These are phyloP conservation scores for Tylopilus intermedius DNA, from an alignment of 768 basidiomycete species.

Conservation along the genomic window DNA sequence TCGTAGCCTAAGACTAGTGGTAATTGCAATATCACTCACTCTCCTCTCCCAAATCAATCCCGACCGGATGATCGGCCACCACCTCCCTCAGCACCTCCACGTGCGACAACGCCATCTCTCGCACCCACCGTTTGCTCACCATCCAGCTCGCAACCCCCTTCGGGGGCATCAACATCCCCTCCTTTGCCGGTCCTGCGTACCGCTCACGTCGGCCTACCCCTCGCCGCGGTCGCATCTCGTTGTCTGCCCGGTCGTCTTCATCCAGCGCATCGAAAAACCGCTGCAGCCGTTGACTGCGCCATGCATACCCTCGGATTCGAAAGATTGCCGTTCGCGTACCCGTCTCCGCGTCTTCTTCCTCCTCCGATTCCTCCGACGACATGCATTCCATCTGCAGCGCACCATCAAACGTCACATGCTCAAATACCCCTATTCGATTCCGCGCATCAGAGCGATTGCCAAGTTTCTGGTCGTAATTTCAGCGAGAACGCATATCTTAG, in stretches of 20 bases:
- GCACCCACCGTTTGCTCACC: constrained; percentile 66
- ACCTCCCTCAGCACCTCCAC: constrained; percentile 46
- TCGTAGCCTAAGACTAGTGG: too few species aligned
- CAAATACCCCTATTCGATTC: constrained; percentile 46
- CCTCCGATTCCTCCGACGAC: constrained; percentile 75
- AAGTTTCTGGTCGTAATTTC: constrained; percentile 46
- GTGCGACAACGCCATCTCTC: constrained; percentile 35
- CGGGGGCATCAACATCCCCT: constrained; percentile 56
- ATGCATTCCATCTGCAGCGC: constrained; percentile 72
- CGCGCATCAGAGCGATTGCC: constrained; percentile 58
- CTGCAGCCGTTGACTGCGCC: constrained; percentile 64
- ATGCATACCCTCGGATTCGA: constrained; percentile 53
- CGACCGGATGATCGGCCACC: constrained; percentile 42
- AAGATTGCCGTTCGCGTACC: constrained; percentile 36
- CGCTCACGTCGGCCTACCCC: constrained; percentile 55
- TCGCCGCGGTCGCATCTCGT: constrained; percentile 47
- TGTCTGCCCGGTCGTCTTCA: constrained; percentile 46
- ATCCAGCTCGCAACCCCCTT: constrained; percentile 66
- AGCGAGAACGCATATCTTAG: background rate
- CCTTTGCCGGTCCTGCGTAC: constrained; percentile 49
- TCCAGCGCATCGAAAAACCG: constrained; percentile 61
- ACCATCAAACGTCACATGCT: constrained; percentile 63
- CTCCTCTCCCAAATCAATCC: constrained; percentile 46
- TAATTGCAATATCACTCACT: constrained; percentile 35
- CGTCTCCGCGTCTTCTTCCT: constrained; percentile 35